These are phyloP conservation scores for Strigomonas oncopelti DNA, from an alignment of 208 protist species.

Conservation along the genomic window DNA sequence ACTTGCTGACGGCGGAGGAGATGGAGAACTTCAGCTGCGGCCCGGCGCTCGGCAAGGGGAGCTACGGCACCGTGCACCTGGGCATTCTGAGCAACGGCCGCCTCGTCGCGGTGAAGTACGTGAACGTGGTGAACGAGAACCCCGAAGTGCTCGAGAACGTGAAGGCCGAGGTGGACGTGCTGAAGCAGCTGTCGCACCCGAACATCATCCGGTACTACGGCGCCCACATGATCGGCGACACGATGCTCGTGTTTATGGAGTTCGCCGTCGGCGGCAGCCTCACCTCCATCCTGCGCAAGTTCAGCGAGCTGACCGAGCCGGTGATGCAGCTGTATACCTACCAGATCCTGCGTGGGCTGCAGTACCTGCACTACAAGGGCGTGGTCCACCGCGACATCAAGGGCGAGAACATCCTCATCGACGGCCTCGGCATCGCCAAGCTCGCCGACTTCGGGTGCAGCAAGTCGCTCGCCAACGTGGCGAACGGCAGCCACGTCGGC, in stretches of 20 bases:
- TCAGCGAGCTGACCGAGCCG: slow-evolving; percentile 61
- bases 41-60: slow-evolving; percentile 61
- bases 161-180: slow-evolving; percentile 65
- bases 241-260: slow-evolving; percentile 89
- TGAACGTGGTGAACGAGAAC: slow-evolving; percentile 49
- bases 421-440: slow-evolving; percentile 80
- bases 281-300: slow-evolving; percentile 72
- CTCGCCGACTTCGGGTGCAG: slow-evolving; percentile 89
- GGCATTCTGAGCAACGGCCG: slow-evolving; percentile 55
- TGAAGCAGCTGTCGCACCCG: slow-evolving; percentile 75
- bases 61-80: slow-evolving; percentile 66
- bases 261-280: slow-evolving; percentile 85
- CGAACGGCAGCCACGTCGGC: slow-evolving; percentile 46
- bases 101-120: slow-evolving; percentile 64
- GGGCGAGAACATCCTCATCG: slow-evolving; percentile 87
- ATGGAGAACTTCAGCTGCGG: slow-evolving; percentile 79
- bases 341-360: slow-evolving; percentile 73
- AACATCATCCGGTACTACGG: slow-evolving; percentile 86
- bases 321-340: slow-evolving; percentile 77
- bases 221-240: slow-evolving; percentile 53
- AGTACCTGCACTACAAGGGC: slow-evolving; percentile 84
- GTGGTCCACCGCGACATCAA: slow-evolving; percentile 92
- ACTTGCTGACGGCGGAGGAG: slow-evolving; percentile 59
- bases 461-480: slow-evolving; percentile 62
- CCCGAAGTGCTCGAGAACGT: slow-evolving; percentile 49